Evolutionary conservation across 2,329 filamentous ascomycete species (phyloP).

Genomic region (Xylaria polymorpha): DNA sequence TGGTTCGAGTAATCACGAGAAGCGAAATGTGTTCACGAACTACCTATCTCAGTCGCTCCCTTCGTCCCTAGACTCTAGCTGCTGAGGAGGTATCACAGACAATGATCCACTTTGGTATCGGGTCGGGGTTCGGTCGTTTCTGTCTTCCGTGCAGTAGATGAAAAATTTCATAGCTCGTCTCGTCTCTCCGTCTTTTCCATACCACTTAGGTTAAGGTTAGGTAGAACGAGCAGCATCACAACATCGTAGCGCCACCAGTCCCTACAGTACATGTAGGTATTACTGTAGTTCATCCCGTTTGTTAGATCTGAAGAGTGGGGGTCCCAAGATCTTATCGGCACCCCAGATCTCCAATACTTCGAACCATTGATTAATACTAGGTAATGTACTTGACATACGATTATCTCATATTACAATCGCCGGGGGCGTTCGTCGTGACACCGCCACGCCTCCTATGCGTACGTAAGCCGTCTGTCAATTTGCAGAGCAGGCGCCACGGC

Average conservation of each 20-base stretch:
- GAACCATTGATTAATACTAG: slow-evolving; percentile 5
- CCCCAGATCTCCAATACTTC: slow-evolving; percentile 5
- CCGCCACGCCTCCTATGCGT: slow-evolving; percentile 27
- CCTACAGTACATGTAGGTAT: neutral
- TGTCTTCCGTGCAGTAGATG: neutral
- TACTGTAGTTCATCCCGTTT: neutral
- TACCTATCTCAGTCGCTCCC: slow-evolving; percentile 28
- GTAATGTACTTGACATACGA: neutral
- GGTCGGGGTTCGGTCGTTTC: slow-evolving; percentile 6
- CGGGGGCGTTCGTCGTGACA: slow-evolving; percentile 14
- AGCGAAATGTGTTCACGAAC: slow-evolving; percentile 38
- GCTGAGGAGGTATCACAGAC: slow-evolving; percentile 7
- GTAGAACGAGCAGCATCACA: neutral
- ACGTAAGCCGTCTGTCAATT: slow-evolving; percentile 25
- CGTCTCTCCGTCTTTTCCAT: neutral
- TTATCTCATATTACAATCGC: slow-evolving; percentile 15
- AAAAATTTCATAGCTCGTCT: neutral
- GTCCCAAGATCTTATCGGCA: slow-evolving; percentile 5
- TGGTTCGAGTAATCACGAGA: slow-evolving; percentile 28
- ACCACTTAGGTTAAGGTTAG: neutral
- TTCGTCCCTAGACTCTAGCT: slow-evolving; percentile 1
- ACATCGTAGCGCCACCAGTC: neutral
- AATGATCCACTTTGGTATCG: slow-evolving; percentile 14
- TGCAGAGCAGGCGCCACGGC: neutral
- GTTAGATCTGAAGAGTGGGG: slow-evolving; percentile 5